phyloP scores from a whole-genome alignment of 805 yeast species.

The Wickerhamiella vanderwaltii region DNA sequence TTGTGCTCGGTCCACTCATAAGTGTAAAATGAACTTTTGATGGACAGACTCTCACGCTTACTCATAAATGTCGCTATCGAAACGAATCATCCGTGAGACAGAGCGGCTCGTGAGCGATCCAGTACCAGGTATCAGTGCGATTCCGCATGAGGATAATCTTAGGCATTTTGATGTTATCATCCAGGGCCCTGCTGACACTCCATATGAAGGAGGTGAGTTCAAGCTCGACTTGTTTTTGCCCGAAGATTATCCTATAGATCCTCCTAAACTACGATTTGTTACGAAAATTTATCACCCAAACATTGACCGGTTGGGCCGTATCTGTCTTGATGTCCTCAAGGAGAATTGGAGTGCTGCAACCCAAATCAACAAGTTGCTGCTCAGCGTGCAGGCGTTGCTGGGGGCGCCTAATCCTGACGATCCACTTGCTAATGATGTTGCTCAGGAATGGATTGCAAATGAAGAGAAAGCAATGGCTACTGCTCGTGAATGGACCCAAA shows the following conservation, averaged over 20 bases:
- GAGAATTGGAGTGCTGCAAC: slow-evolving; percentile 97
- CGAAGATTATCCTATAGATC: slow-evolving; percentile 96
- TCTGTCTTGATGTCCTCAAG: slow-evolving; percentile 89
- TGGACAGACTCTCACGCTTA: background rate
- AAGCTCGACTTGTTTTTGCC: slow-evolving; percentile 79
- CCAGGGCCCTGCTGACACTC: slow-evolving; percentile 83
- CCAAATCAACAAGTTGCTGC: slow-evolving; percentile 81
- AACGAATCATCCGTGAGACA: slow-evolving; percentile 92
- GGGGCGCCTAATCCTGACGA: slow-evolving; percentile 98
- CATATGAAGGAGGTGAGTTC: slow-evolving; percentile 72
- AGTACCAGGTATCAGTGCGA: slow-evolving; percentile 89
- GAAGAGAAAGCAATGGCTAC: slow-evolving; percentile 68
- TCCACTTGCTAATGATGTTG: slow-evolving; percentile 95
- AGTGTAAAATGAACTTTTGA: no score
- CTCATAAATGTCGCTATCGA: slow-evolving; percentile 43
- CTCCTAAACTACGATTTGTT: slow-evolving; percentile 88
- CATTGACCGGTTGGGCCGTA: slow-evolving; percentile 88
- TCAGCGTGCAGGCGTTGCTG: slow-evolving; percentile 83
- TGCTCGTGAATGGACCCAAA: slow-evolving; percentile 64
- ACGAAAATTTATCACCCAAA: slow-evolving; percentile 95
- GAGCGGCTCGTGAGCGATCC: slow-evolving; percentile 88
- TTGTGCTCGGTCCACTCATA: slow-evolving; percentile 21
- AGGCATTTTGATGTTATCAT: slow-evolving; percentile 86
- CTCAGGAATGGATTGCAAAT: slow-evolving; percentile 87
- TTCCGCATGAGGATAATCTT: slow-evolving; percentile 86